A percentile compares a stretch with the other conserved stretches of the same genome.
phyloP scores from a whole-genome alignment of 139 green algal species.

The Picocystis salinarum region DNA sequence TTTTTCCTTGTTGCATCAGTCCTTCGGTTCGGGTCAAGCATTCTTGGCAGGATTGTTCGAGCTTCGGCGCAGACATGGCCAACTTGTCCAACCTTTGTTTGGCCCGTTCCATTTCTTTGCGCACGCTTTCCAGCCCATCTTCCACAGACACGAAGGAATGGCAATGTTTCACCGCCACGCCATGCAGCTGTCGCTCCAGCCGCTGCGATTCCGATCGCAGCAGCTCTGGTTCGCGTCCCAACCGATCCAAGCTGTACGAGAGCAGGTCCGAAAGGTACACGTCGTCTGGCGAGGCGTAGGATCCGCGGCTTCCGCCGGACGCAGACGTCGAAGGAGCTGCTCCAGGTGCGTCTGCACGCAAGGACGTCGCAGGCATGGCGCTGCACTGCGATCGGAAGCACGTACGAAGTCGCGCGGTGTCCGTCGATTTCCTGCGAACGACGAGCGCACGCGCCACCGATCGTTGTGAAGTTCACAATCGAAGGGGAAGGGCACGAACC shows the following conservation, averaged over 20 bases:
- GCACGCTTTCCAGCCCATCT: slow-evolving; percentile 25
- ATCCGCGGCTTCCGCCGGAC: no score
- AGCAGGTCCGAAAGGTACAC: slow-evolving; percentile 3
- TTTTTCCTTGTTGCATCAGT: slow-evolving; percentile 16
- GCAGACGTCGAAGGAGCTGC: no score
- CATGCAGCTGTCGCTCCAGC: slow-evolving; percentile 41
- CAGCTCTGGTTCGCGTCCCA: slow-evolving; percentile 82
- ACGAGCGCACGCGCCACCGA: no score
- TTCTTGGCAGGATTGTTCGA: neutral
- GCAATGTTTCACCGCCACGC: slow-evolving; percentile 44
- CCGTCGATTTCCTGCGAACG: no score
- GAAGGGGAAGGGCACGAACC: no score
- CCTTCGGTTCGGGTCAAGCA: slow-evolving; percentile 37
- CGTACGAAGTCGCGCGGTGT: no score
- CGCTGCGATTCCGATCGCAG: slow-evolving; percentile 56
- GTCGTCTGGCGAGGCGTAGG: no score
- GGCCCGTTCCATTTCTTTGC: slow-evolving; percentile 15
- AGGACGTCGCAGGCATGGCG: no score
- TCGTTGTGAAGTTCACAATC: no score
- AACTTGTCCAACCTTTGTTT: slow-evolving; percentile 7
- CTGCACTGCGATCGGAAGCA: no score
- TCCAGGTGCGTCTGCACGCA: no score
- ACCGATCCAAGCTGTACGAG: slow-evolving; percentile 43
- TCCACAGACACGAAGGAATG: slow-evolving; percentile 38
- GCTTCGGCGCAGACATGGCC: slow-evolving; percentile 9